Conservation (phyloP, 2,329 filamentous ascomycete genomes). For the Curvularia sp. region DNA sequence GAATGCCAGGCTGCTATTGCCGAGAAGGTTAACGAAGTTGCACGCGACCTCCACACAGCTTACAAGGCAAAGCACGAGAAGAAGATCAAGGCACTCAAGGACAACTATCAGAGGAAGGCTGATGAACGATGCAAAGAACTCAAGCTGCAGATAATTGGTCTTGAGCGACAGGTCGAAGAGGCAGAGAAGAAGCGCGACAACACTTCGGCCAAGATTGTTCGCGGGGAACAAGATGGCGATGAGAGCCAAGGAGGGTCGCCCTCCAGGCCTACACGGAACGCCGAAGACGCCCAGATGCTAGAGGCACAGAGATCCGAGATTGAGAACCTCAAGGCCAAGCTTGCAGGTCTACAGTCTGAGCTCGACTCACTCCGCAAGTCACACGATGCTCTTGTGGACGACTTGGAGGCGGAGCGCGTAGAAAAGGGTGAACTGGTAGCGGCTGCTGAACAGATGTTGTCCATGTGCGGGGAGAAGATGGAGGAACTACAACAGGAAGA, state of each 20-base stretch:
- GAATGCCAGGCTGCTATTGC: slow-evolving; percentile 74
- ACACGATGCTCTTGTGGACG: slow-evolving; percentile 68
- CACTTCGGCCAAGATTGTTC: slow-evolving; percentile 65
- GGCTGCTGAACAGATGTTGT: slow-evolving; percentile 84
- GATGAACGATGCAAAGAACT: slow-evolving; percentile 86
- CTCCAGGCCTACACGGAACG: slow-evolving; percentile 21
- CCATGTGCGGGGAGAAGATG: slow-evolving; percentile 62
- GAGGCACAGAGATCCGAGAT: slow-evolving; percentile 73
- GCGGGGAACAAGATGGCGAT: slow-evolving; percentile 23
- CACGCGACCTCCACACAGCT: slow-evolving; percentile 84
- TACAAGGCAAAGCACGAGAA: slow-evolving; percentile 98
- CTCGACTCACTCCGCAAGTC: slow-evolving; percentile 73
- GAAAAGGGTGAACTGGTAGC: slow-evolving; percentile 85
- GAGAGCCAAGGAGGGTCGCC: slow-evolving; percentile 14
- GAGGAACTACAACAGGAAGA: slow-evolving; percentile 49
- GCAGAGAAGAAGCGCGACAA: slow-evolving; percentile 71
- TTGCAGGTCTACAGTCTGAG: slow-evolving; percentile 77
- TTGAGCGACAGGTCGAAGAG: slow-evolving; percentile 76
- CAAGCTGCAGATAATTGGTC: slow-evolving; percentile 72
- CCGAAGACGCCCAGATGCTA: slow-evolving; percentile 57
- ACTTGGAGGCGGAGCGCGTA: slow-evolving; percentile 76
- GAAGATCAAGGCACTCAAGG: slow-evolving; percentile 88
- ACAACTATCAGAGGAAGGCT: slow-evolving; percentile 82
- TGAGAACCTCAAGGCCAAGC: slow-evolving; percentile 73
- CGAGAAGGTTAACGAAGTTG: slow-evolving; percentile 78